Evolutionary conservation across 768 basidiomycete species (phyloP).

Genomic region (Terana coerulea): DNA sequence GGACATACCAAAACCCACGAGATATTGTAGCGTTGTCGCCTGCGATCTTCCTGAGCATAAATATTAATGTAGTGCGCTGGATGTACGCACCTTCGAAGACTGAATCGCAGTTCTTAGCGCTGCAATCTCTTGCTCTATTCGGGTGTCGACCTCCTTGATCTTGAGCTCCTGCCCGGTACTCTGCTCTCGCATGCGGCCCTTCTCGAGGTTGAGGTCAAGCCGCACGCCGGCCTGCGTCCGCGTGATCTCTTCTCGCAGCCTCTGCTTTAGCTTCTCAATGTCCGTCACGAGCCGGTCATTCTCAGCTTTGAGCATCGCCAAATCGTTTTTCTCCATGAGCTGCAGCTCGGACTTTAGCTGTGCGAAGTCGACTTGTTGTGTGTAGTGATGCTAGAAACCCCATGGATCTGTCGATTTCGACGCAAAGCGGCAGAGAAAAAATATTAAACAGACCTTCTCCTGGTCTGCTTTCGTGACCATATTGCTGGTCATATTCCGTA

Average conservation of each 20-base stretch:
- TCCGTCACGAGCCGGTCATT: slow-evolving; percentile 91
- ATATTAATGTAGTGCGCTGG: background rate
- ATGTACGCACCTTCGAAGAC: slow-evolving; percentile 64
- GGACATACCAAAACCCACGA: slow-evolving; percentile 78
- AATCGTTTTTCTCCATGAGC: slow-evolving; percentile 94
- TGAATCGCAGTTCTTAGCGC: slow-evolving; percentile 79
- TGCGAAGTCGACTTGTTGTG: slow-evolving; percentile 95
- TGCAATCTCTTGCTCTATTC: slow-evolving; percentile 96
- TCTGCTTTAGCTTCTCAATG: slow-evolving; percentile 92
- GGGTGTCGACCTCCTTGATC: slow-evolving; percentile 96
- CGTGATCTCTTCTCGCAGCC: slow-evolving; percentile 86
- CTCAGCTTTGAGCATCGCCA: slow-evolving; percentile 93
- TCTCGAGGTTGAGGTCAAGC: slow-evolving; percentile 93
- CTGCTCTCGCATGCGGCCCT: slow-evolving; percentile 93
- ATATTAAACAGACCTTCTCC: slow-evolving; percentile 89
- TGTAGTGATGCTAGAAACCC: slow-evolving; percentile 71
- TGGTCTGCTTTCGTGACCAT: slow-evolving; percentile 96
- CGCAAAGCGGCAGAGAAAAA: background rate
- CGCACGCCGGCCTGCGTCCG: slow-evolving; percentile 91
- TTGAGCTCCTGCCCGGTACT: slow-evolving; percentile 88
- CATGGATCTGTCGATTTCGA: background rate
- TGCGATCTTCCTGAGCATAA: slow-evolving; percentile 22
- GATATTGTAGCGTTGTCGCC: slow-evolving; percentile 84
- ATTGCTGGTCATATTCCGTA: slow-evolving; percentile 91
- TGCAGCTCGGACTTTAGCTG: slow-evolving; percentile 96